Conservation (phyloP, 1,284 basidiomycete species). For the Coniophora puteana region DNA sequence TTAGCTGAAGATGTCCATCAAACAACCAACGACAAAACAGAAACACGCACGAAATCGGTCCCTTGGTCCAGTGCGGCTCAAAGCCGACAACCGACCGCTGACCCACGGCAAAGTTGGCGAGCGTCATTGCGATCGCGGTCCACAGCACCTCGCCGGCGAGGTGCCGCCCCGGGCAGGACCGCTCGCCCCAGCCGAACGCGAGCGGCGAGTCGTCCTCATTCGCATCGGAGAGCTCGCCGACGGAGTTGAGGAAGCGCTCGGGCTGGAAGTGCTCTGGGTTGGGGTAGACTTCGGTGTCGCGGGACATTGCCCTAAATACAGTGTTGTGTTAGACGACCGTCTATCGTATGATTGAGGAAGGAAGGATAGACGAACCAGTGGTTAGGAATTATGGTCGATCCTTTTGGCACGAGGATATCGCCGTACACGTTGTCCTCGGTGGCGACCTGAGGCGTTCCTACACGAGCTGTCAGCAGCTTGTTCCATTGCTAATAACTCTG, state of each 20-base stretch:
- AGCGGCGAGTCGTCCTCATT: constrained; percentile 1
- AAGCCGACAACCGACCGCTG: background rate
- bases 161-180: background rate
- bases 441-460: constrained; percentile 1
- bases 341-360: background rate
- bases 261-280: background rate
- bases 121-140: background rate
- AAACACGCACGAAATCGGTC: background rate
- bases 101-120: background rate
- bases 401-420: constrained; percentile 7
- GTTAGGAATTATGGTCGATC: background rate
- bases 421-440: constrained; percentile 4
- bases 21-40: background rate
- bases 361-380: background rate
- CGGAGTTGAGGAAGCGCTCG: constrained; percentile 1
- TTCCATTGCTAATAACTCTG: background rate
- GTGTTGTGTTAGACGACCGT: background rate
- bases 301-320: background rate
- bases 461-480: background rate
- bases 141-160: background rate
- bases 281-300: background rate
- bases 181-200: background rate
- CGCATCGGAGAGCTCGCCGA: background rate
- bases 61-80: background rate
- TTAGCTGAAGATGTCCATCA: background rate